A percentile compares a stretch with the other conserved stretches of the same genome.
Conservation (phyloP, 768 basidiomycete genomes). For the Tricholoma sp. region DNA sequence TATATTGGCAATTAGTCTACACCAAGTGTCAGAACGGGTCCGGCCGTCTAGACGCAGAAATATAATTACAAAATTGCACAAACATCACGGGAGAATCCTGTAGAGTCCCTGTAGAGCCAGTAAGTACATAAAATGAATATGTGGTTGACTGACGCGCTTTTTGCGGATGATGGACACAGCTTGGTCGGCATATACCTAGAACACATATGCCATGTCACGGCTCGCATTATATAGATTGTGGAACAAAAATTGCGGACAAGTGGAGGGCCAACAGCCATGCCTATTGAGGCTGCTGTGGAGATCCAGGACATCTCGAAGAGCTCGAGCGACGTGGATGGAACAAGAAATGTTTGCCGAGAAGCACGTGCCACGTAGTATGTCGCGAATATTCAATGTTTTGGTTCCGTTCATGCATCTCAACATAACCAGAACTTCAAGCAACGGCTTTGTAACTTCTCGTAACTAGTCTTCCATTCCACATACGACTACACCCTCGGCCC, state of each 20-base stretch:
- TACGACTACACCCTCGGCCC: background rate
- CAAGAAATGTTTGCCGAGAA: background rate
- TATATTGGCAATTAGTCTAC: constrained; percentile 76
- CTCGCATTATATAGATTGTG: background rate
- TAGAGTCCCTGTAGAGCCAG: constrained; percentile 54
- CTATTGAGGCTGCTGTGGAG: constrained; percentile 61
- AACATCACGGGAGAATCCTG: constrained; percentile 82
- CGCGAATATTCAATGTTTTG: background rate
- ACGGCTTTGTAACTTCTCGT: too few relatives aligned
- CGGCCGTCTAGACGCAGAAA: background rate
- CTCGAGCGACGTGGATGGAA: background rate
- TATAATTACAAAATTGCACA: constrained; percentile 70
- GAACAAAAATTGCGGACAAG: constrained; percentile 30
- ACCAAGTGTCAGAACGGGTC: constrained; percentile 8
- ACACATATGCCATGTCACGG: background rate
- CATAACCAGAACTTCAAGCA: too few relatives aligned
- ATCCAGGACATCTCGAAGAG: constrained; percentile 46
- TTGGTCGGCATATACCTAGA: constrained; percentile 78
- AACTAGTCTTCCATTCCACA: background rate
- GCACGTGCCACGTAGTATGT: background rate
- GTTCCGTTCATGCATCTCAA: background rate
- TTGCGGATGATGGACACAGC: constrained; percentile 75
- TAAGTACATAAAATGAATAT: background rate
- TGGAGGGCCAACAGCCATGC: constrained; percentile 83
- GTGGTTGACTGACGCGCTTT: constrained; percentile 41